Evolutionary conservation across 306 rosid genomes (phyloP).

Genomic region (Pterocarpus santalinus): DNA sequence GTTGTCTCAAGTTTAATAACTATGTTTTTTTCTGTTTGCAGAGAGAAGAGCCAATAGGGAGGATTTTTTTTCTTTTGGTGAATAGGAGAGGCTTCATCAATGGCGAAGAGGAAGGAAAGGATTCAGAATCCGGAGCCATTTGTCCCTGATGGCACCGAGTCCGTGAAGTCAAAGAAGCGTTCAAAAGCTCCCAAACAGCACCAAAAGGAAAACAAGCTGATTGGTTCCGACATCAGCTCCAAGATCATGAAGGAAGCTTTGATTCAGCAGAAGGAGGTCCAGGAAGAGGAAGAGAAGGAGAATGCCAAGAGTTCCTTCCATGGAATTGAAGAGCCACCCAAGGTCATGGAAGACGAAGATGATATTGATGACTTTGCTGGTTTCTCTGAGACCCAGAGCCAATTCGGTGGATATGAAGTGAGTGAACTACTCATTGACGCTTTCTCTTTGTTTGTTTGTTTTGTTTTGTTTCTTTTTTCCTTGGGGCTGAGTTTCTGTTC

Average conservation of each 20-base stretch:
- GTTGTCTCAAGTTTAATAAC: background rate
- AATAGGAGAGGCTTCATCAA: slow-evolving; percentile 36
- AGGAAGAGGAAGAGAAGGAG: slow-evolving; percentile 53
- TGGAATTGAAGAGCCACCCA: slow-evolving; percentile 43
- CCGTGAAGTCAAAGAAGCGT: slow-evolving; percentile 58
- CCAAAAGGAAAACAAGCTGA: slow-evolving; percentile 66
- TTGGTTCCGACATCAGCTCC: slow-evolving; percentile 70
- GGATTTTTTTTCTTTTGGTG: background rate
- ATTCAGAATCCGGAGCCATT: slow-evolving; percentile 83
- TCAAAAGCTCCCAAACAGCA: slow-evolving; percentile 67
- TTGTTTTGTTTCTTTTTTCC: background rate
- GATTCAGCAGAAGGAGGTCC: slow-evolving; percentile 76
- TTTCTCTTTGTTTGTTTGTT: background rate
- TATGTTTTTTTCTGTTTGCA: background rate
- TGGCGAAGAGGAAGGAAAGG: slow-evolving; percentile 83
- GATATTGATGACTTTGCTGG: slow-evolving; percentile 72
- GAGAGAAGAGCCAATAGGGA: background rate
- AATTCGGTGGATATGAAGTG: slow-evolving; percentile 56
- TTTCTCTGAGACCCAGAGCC: slow-evolving; percentile 69
- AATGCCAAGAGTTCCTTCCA: slow-evolving; percentile 37
- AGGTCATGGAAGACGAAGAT: slow-evolving; percentile 49
- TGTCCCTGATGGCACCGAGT: slow-evolving; percentile 56
- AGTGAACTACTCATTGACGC: background rate
- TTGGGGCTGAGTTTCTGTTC: background rate
- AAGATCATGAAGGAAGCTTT: slow-evolving; percentile 83